Percentiles rank a stretch among this genome's conserved stretches.
Conservation (phyloP, 768 basidiomycete species). For the Calocera viscosa region DNA sequence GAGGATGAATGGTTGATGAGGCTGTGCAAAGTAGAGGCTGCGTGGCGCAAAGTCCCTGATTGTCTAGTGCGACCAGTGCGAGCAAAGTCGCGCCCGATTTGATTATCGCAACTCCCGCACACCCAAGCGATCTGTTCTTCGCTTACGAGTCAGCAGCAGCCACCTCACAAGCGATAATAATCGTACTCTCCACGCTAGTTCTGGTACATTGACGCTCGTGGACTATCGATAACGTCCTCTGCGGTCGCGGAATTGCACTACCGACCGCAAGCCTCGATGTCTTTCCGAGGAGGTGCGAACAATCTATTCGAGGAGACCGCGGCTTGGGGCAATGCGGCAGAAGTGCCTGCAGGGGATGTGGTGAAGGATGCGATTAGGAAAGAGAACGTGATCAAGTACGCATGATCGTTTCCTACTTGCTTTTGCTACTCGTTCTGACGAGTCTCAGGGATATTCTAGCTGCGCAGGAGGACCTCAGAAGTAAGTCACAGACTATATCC, state of each 20-base stretch:
- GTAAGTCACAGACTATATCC: conserved; percentile 30
- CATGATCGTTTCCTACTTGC: conserved; percentile 13
- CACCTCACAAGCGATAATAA: not conserved
- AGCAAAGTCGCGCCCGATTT: not conserved
- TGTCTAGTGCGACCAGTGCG: not conserved
- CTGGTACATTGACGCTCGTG: too few species aligned
- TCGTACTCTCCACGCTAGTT: too few species aligned
- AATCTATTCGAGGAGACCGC: conserved; percentile 26
- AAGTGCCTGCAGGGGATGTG: conserved; percentile 43
- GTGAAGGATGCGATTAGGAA: conserved; percentile 66
- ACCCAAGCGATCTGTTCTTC: not conserved
- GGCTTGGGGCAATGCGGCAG: conserved; percentile 39
- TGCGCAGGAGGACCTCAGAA: conserved; percentile 62
- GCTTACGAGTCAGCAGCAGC: not conserved
- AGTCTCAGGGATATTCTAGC: conserved; percentile 54
- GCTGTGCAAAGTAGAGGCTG: not conserved
- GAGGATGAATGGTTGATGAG: not conserved
- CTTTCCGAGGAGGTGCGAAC: not conserved
- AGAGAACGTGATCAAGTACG: conserved; percentile 65
- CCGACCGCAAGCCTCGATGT: not conserved
- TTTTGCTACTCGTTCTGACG: not conserved
- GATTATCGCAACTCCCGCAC: not conserved
- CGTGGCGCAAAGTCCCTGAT: not conserved
- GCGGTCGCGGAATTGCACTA: too few species aligned
- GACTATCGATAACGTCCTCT: not conserved